Conservation (phyloP, 371 early-diverging fungal genomes). For the Capniomyces stellatus region DNA sequence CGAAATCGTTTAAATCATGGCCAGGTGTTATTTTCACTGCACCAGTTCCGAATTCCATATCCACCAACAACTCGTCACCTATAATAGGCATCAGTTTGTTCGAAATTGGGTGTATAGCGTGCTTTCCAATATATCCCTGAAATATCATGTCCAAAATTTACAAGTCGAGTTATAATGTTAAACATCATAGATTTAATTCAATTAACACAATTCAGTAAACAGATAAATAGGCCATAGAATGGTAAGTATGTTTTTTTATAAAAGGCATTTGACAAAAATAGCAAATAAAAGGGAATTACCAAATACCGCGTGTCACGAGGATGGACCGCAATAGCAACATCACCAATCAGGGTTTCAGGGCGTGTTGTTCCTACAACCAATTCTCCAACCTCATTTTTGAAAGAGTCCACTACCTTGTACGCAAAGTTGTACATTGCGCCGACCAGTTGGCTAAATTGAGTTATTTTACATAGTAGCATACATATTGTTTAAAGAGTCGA, state of each 20-base stretch:
- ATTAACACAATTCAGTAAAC: too few relatives aligned
- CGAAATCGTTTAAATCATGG: conserved; percentile 93
- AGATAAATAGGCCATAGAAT: too few relatives aligned
- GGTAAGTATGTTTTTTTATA: too few relatives aligned
- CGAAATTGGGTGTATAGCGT: conserved; percentile 77
- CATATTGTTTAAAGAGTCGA: conserved; percentile 5
- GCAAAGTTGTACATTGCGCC: conserved; percentile 51
- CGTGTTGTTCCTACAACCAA: conserved; percentile 93
- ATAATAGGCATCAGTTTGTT: conserved; percentile 71
- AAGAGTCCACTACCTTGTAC: conserved; percentile 38
- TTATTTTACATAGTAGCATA: not conserved
- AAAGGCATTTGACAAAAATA: too few relatives aligned
- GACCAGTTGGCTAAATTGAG: conserved; percentile 60
- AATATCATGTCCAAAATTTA: too few relatives aligned
- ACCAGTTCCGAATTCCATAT: conserved; percentile 92
- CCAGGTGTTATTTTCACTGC: conserved; percentile 98
- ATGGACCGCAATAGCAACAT: conserved; percentile 92
- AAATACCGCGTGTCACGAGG: conserved; percentile 76
- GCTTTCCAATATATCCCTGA: conserved; percentile 55
- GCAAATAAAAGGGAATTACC: too few relatives aligned
- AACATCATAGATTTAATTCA: too few relatives aligned
- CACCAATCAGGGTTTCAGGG: conserved; percentile 98
- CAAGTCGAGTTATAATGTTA: too few relatives aligned
- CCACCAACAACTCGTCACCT: conserved; percentile 71
- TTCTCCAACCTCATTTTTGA: conserved; percentile 30